phyloP scores from a whole-genome alignment of 345 rosid genomes.

The Aquilaria sinensis region DNA sequence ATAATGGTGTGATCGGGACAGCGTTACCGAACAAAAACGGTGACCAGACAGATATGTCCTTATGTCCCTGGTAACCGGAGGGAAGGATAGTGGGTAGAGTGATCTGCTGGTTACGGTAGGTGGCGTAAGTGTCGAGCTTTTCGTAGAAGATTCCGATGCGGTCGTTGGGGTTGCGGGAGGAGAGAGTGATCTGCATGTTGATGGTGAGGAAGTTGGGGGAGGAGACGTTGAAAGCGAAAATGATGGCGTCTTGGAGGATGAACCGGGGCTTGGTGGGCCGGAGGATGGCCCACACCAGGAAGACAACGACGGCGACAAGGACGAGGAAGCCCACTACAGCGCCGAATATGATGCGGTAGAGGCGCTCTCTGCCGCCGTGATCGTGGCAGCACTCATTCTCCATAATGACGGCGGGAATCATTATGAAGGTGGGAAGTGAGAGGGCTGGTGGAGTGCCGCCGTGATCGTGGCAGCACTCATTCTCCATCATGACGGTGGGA shows the following conservation, averaged over 20 bases:
- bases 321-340: slow-evolving; percentile 13
- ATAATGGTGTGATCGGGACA: slow-evolving; percentile 44
- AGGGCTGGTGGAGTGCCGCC: not conserved
- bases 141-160: slow-evolving; percentile 56
- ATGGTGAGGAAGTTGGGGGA: slow-evolving; percentile 34
- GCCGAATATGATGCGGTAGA: slow-evolving; percentile 15
- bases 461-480: no score
- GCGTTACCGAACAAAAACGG: slow-evolving; percentile 43
- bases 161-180: slow-evolving; percentile 60
- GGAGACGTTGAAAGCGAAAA: slow-evolving; percentile 49
- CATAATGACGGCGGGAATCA: no score
- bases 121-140: slow-evolving; percentile 38
- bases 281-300: slow-evolving; percentile 48
- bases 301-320: slow-evolving; percentile 28
- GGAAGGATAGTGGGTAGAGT: slow-evolving; percentile 51
- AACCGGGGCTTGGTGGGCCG: slow-evolving; percentile 62
- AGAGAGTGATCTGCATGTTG: slow-evolving; percentile 54
- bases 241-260: slow-evolving; percentile 58
- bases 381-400: slow-evolving; percentile 31
- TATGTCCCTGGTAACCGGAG: slow-evolving; percentile 53
- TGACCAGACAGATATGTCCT: slow-evolving; percentile 60
- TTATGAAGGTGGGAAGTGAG: not conserved
- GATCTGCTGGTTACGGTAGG: slow-evolving; percentile 73
- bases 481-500: no score
- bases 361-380: slow-evolving; percentile 14